Base-by-base conservation (phyloP, 352 stramenopile species). In the Phytophthora podocarpi region DNA sequence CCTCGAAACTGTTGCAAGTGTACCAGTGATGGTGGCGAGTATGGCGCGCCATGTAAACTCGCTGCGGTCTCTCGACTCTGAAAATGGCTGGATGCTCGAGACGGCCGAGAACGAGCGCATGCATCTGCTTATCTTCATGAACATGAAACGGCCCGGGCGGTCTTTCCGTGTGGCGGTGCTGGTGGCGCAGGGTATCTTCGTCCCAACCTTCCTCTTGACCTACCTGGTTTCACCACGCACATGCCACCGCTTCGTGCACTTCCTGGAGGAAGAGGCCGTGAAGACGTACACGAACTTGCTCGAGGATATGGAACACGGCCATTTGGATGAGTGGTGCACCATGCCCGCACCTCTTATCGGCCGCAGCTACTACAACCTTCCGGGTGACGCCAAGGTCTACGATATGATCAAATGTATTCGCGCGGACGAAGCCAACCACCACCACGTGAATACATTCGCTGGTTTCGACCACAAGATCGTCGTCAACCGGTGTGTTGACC, bases 101-200 rank as follows among this genome's bases (percentile, higher is more conserved):
- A 91, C 98, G 48, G 87, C 89, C 13, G 92, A 98, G 68, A 97
- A 98, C 69, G 91, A 98, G 75, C 78, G 91, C 43, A 97, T 98
- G 88, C 91, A 98, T 58, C 59, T 98, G 26, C 72, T 97, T 7
- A 96, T 95, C 59, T 97, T 95, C 64, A 75, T 97, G 56, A 79
- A 82, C 39, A 86, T 98, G 72, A 96, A 96, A 64, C 74, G 97
- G 59, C 85, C 89, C 0, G 78, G 83, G 11, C 70, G 64, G 46
- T 2, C 87, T 7, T 91, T 97, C 57, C 87, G 89, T n/a, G 52
- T 70, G 5, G 41, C 80, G 10, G 88, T 97, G 11, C 67, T 97
- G 26, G 79, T 74, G 1, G 84, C 75, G 5, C 90, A 98, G 40
- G 80, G 90, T 59, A 74, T 91, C 7, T 97, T 97, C 61, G 93